A percentile compares a stretch with the other conserved stretches of the same genome.
phyloP scores from a whole-genome alignment of 352 stramenopile species.

The Globisporangium orthogonon region DNA sequence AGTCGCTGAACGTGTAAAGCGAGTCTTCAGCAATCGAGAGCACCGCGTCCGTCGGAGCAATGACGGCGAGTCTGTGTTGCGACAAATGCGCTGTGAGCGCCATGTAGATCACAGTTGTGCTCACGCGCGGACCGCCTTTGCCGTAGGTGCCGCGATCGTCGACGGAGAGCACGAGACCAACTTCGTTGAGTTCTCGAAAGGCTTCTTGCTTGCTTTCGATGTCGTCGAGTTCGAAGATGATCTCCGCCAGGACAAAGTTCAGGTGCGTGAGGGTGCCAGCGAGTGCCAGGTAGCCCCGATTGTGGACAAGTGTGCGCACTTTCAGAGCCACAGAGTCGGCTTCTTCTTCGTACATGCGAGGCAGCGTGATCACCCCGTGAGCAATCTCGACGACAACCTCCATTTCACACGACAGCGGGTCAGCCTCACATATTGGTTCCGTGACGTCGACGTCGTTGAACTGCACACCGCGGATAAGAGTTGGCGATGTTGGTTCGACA shows the following conservation, averaged over 20 bases:
- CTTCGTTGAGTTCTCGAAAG: slow-evolving; percentile 13
- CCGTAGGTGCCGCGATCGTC: slow-evolving; percentile 53
- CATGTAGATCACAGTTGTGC: slow-evolving; percentile 21
- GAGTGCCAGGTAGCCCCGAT: slow-evolving; percentile 25
- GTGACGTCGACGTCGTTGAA: slow-evolving; percentile 43
- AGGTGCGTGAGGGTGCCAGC: slow-evolving; percentile 25
- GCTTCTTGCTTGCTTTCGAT: slow-evolving; percentile 9
- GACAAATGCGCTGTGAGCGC: slow-evolving; percentile 7
- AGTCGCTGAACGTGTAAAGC: slow-evolving; percentile 20
- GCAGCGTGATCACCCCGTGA: slow-evolving; percentile 31
- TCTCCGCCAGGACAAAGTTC: slow-evolving; percentile 33
- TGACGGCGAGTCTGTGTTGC: slow-evolving; percentile 3
- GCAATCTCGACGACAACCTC: slow-evolving; percentile 49
- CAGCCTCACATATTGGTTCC: not conserved
- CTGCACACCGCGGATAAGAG: slow-evolving; percentile 25
- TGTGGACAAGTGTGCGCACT: slow-evolving; percentile 3
- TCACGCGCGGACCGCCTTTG: slow-evolving; percentile 38
- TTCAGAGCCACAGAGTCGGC: not conserved
- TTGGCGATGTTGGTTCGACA: slow-evolving; percentile 8
- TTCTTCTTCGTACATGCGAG: slow-evolving; percentile 12
- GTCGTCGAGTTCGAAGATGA: slow-evolving; percentile 41
- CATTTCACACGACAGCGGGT: slow-evolving; percentile 27
- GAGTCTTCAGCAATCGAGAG: slow-evolving; percentile 36
- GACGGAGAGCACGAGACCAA: slow-evolving; percentile 42
- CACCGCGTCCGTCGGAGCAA: slow-evolving; percentile 15